A percentile compares a stretch with the other conserved stretches of the same genome.
Conservation (phyloP, 352 stramenopile species). For the Phytophthora pini region DNA sequence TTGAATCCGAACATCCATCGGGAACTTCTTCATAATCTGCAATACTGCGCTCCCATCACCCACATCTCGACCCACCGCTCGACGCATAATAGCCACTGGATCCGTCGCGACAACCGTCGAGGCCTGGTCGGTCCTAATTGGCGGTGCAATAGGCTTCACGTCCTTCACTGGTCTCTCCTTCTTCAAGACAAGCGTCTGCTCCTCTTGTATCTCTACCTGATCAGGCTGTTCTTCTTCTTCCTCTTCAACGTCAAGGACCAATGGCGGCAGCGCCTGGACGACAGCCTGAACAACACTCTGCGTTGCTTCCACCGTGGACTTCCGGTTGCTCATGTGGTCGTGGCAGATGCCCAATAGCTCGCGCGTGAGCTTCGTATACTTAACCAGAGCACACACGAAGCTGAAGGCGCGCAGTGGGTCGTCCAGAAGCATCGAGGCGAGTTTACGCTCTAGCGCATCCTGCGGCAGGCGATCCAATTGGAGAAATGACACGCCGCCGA, state of each 20-base stretch:
- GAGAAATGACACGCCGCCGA: conserved; percentile 43
- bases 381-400: conserved; percentile 44
- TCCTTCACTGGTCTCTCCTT: background rate
- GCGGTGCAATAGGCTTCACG: background rate
- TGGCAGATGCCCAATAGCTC: conserved; percentile 51
- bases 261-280: conserved; percentile 20
- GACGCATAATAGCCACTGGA: conserved; percentile 55
- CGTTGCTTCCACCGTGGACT: conserved; percentile 38
- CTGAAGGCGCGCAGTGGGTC: conserved; percentile 35
- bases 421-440: conserved; percentile 34
- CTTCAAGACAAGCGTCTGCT: background rate
- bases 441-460: conserved; percentile 36
- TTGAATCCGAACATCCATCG: conserved; percentile 50
- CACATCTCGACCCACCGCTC: conserved; percentile 51
- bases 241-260: conserved; percentile 10
- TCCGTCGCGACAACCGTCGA: conserved; percentile 27
- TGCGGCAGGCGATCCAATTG: conserved; percentile 52
- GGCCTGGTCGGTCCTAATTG: background rate
- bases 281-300: conserved; percentile 44
- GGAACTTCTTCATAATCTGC: conserved; percentile 57
- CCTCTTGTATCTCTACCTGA: background rate
- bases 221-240: background rate
- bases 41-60: conserved; percentile 52
- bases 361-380: conserved; percentile 49
- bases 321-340: conserved; percentile 42